Percentiles rank a stretch among this genome's conserved stretches.
Evolutionary conservation across 1,139 yeast species (phyloP).

Genomic region (Debaryomyces subglobosus): DNA sequence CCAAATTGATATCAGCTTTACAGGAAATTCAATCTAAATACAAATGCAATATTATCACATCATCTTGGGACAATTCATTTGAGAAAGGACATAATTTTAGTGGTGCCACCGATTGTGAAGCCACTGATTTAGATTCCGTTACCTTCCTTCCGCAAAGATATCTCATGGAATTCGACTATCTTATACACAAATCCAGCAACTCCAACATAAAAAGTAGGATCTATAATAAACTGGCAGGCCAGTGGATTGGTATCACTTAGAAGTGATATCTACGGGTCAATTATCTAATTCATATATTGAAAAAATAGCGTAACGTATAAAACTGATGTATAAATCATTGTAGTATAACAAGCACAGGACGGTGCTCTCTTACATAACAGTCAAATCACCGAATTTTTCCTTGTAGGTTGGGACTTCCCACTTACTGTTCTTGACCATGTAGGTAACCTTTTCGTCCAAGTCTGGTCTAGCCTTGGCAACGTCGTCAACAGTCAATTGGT

Average conservation of each 20-base stretch:
- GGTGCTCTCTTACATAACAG: slow-evolving; percentile 68
- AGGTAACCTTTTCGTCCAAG: slow-evolving; percentile 91
- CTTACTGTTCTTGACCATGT: slow-evolving; percentile 95
- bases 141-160: slow-evolving; percentile 20
- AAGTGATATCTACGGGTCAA: not conserved
- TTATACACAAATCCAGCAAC: slow-evolving; percentile 14
- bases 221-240: slow-evolving; percentile 7
- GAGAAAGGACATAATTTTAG: slow-evolving; percentile 33
- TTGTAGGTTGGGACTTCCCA: slow-evolving; percentile 99
- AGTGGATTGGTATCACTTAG: slow-evolving; percentile 9
- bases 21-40: slow-evolving; percentile 20
- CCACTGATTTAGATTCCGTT: slow-evolving; percentile 11
- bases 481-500: slow-evolving; percentile 94
- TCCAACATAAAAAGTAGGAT: not conserved
- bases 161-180: slow-evolving; percentile 18
- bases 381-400: slow-evolving; percentile 95
- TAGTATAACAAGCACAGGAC: not conserved
- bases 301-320: slow-evolving; percentile 1
- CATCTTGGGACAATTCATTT: slow-evolving; percentile 36
- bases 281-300: slow-evolving; percentile 5
- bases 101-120: slow-evolving; percentile 7
- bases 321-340: not conserved
- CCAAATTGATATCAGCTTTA: slow-evolving; percentile 17
- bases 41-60: slow-evolving; percentile 34
- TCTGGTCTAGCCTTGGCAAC: slow-evolving; percentile 96